A percentile compares a stretch with the other conserved stretches of the same genome.
These are phyloP conservation scores for Pleurotus ostreatus DNA, from an alignment of 768 basidiomycete species.

Conservation along the genomic window DNA sequence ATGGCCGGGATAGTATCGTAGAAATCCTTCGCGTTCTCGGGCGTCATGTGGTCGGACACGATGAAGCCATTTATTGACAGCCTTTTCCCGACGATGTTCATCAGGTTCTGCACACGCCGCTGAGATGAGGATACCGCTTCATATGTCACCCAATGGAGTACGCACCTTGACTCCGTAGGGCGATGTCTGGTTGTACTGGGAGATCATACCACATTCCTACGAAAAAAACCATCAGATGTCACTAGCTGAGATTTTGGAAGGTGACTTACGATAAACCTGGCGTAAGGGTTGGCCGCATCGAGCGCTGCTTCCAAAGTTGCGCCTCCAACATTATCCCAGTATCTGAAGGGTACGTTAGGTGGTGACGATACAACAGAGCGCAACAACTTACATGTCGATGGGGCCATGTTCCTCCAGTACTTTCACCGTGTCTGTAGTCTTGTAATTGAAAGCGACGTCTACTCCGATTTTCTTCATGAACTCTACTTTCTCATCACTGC, in stretches of 20 bases:
- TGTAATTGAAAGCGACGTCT: slow-evolving; percentile 73
- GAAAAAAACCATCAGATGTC: not conserved
- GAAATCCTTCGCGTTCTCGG: slow-evolving; percentile 39
- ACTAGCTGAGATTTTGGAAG: not conserved
- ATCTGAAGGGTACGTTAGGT: slow-evolving; percentile 18
- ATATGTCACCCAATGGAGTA: not conserved
- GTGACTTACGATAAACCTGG: slow-evolving; percentile 28
- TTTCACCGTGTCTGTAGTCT: slow-evolving; percentile 49
- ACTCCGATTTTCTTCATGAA: slow-evolving; percentile 60
- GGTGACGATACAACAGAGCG: too few relatives aligned
- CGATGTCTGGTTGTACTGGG: slow-evolving; percentile 12
- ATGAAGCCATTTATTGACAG: slow-evolving; percentile 32
- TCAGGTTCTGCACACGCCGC: slow-evolving; percentile 28
- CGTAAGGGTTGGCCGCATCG: slow-evolving; percentile 26
- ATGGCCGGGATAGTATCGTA: slow-evolving; percentile 33
- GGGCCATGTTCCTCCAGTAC: slow-evolving; percentile 53
- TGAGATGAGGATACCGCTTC: not conserved
- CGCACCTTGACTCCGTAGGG: slow-evolving; percentile 5
- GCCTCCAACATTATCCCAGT: slow-evolving; percentile 33
- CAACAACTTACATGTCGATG: slow-evolving; percentile 33
- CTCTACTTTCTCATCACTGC: slow-evolving; percentile 69
- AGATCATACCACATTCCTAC: slow-evolving; percentile 1
- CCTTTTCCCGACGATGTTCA: slow-evolving; percentile 35
- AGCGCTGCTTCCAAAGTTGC: slow-evolving; percentile 42
- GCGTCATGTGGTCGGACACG: slow-evolving; percentile 21